Evolutionary conservation across 2,329 filamentous ascomycete genomes (phyloP).

Genomic region (Aspergillus pseudoglaucus): DNA sequence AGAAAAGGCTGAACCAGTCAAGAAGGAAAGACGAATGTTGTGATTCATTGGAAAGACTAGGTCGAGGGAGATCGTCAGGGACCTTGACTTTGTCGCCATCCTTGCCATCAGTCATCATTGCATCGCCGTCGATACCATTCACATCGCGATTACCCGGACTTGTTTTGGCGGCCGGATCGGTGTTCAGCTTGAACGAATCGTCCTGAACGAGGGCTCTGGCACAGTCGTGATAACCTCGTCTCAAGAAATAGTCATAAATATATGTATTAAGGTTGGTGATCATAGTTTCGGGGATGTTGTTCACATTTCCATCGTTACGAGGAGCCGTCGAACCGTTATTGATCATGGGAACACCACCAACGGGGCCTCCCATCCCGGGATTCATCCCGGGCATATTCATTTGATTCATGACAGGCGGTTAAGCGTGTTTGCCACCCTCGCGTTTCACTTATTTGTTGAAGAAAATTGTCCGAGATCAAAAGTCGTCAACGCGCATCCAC

Average conservation of each 20-base stretch:
- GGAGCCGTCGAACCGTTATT: conserved; percentile 44
- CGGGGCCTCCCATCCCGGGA: conserved; percentile 48
- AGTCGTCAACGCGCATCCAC: conserved; percentile 27
- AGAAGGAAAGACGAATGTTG: conserved; percentile 76
- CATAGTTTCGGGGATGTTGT: conserved; percentile 29
- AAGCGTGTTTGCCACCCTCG: conserved; percentile 30
- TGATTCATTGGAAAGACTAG: conserved; percentile 52
- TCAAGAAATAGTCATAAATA: conserved; percentile 72
- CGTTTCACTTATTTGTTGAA: conserved; percentile 20
- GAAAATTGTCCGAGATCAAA: conserved; percentile 17
- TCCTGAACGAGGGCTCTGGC: conserved; percentile 68
- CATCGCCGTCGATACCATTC: conserved; percentile 66
- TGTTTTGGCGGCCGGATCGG: conserved; percentile 52
- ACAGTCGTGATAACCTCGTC: conserved; percentile 74
- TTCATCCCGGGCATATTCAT: conserved; percentile 55
- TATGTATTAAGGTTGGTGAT: conserved; percentile 53
- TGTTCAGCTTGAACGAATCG: conserved; percentile 54
- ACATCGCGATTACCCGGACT: conserved; percentile 65
- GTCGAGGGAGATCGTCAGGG: conserved; percentile 68
- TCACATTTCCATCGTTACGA: conserved; percentile 36
- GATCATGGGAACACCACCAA: conserved; percentile 53
- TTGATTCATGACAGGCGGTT: conserved; percentile 44
- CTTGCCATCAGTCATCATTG: conserved; percentile 78
- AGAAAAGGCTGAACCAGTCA: conserved; percentile 97
- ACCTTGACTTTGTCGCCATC: conserved; percentile 68